A percentile compares a stretch with the other conserved stretches of the same genome.
These are phyloP conservation scores for Mikania micrantha DNA, from an alignment of 129 eudicot species.

Conservation along the genomic window DNA sequence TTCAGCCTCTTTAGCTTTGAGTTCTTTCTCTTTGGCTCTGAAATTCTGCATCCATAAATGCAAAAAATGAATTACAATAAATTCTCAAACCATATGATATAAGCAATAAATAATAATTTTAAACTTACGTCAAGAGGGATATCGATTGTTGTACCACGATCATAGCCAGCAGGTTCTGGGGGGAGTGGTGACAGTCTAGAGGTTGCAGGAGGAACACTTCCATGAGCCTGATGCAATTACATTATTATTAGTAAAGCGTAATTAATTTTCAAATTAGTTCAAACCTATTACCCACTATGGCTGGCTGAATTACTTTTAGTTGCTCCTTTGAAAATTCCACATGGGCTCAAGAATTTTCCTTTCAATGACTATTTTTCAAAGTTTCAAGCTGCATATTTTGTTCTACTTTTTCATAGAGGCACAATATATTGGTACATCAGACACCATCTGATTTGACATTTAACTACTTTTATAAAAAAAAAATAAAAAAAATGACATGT, in stretches of 20 bases:
- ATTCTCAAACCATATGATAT: neutral
- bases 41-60: conserved; percentile 45
- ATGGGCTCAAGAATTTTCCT: neutral
- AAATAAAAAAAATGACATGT: too few species aligned
- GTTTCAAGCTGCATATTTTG: neutral
- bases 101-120: neutral
- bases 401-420: neutral
- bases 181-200: conserved; percentile 84
- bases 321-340: neutral
- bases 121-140: conserved; percentile 75
- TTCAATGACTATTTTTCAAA: neutral
- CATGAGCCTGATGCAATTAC: conserved; percentile 48
- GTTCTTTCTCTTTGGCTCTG: conserved; percentile 69
- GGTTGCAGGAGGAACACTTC: conserved; percentile 75
- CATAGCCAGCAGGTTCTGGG: conserved; percentile 81
- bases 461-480: too few species aligned
- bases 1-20: conserved; percentile 88
- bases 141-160: conserved; percentile 64
- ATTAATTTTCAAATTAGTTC: neutral
- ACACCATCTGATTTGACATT: too few species aligned
- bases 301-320: neutral
- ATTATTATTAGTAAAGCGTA: conserved; percentile 1
- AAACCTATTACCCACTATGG: neutral
- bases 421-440: too few species aligned
- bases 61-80: neutral